Percentiles rank a stretch among this genome's conserved stretches.
phyloP scores from a whole-genome alignment of 179 eudicot genomes.

The Actinidia arguta region DNA sequence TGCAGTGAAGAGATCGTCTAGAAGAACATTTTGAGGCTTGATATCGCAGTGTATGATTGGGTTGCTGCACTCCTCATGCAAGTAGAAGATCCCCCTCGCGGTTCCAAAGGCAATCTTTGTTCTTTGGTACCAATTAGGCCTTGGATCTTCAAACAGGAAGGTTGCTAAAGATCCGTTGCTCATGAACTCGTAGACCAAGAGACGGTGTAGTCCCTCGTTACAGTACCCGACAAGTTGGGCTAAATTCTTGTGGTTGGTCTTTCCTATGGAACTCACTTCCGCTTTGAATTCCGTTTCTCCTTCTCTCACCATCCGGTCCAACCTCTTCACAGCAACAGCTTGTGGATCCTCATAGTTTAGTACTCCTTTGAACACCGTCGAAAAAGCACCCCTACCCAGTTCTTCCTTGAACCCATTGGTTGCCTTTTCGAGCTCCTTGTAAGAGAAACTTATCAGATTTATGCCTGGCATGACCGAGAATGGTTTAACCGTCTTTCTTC shows the following conservation, averaged over 20 bases:
- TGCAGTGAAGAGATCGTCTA: slow-evolving; percentile 10
- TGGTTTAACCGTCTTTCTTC: background rate
- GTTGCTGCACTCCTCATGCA: slow-evolving; percentile 24
- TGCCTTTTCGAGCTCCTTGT: slow-evolving; percentile 26
- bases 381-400: slow-evolving; percentile 23
- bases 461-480: background rate
- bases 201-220: slow-evolving; percentile 16
- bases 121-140: slow-evolving; percentile 20
- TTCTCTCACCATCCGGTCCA: slow-evolving; percentile 14
- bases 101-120: slow-evolving; percentile 15
- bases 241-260: slow-evolving; percentile 21
- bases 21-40: slow-evolving; percentile 25
- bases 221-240: slow-evolving; percentile 18
- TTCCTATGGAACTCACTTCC: slow-evolving; percentile 2
- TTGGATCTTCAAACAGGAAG: slow-evolving; percentile 4
- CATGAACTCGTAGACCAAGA: slow-evolving; percentile 23
- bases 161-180: slow-evolving; percentile 21
- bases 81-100: slow-evolving; percentile 19
- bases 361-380: slow-evolving; percentile 18
- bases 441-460: slow-evolving; percentile 7
- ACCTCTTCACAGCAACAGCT: slow-evolving; percentile 13
- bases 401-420: slow-evolving; percentile 19
- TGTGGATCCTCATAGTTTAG: background rate
- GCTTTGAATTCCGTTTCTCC: slow-evolving; percentile 20
- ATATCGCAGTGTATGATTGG: slow-evolving; percentile 27